Conservation (phyloP, 768 basidiomycete species). For the Podaxis mareebaensis region DNA sequence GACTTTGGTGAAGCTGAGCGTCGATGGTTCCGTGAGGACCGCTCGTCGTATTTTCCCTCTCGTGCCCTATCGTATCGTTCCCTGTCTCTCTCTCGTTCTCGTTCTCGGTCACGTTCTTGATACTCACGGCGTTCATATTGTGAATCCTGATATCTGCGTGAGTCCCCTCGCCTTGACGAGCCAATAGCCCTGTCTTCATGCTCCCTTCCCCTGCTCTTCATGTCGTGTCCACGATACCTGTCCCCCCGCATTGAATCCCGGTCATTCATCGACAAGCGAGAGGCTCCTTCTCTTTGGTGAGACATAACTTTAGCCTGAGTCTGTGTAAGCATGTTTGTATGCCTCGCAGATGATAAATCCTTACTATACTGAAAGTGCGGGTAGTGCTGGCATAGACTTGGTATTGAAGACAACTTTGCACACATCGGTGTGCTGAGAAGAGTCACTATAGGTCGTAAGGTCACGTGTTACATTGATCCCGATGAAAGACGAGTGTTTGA, state of each 20-base stretch:
- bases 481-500: no score
- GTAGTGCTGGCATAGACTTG: not conserved
- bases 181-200: not conserved
- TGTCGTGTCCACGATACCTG: not conserved
- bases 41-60: constrained; percentile 28
- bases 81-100: constrained; percentile 44
- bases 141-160: constrained; percentile 7
- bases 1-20: constrained; percentile 70
- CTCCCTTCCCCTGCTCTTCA: constrained; percentile 12
- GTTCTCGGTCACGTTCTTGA: constrained; percentile 39
- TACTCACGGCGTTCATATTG: constrained; percentile 24
- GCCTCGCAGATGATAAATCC: not conserved
- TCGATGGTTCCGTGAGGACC: constrained; percentile 29
- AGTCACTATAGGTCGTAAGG: no score
- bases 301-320: not conserved
- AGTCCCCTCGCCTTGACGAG: not conserved
- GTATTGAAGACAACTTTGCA: no score
- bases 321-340: not conserved
- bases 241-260: not conserved
- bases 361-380: not conserved
- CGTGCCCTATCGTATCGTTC: constrained; percentile 39
- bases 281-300: not conserved
- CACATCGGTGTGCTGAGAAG: no score
- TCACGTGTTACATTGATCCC: no score
- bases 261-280: not conserved